Evolutionary conservation across 1,139 yeast species (phyloP).

Genomic region (Geotrichum candidum): DNA sequence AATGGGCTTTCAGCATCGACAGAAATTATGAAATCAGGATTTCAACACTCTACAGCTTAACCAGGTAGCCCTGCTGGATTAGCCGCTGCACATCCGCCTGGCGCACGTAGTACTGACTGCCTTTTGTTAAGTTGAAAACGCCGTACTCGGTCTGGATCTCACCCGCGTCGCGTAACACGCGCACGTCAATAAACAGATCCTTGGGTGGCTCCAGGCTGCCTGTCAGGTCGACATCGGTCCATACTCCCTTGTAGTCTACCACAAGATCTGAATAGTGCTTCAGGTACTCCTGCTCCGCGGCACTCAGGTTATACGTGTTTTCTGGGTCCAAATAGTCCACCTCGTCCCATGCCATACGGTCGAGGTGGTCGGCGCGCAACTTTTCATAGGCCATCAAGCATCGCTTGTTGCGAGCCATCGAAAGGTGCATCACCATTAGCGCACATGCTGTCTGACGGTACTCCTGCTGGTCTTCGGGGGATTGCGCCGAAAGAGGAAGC

Average conservation of each 20-base stretch:
- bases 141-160: conserved; percentile 98
- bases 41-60: conserved; percentile 46
- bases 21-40: not conserved
- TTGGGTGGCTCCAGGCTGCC: conserved; percentile 87
- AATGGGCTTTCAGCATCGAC: not conserved
- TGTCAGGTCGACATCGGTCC: conserved; percentile 80
- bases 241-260: conserved; percentile 68
- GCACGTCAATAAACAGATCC: conserved; percentile 85
- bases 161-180: conserved; percentile 91
- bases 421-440: conserved; percentile 70
- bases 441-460: conserved; percentile 50
- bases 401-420: conserved; percentile 82
- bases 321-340: conserved; percentile 33
- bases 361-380: conserved; percentile 61
- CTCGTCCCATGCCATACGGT: conserved; percentile 66
- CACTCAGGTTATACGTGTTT: conserved; percentile 51
- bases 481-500: conserved; percentile 27
- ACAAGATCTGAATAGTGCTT: conserved; percentile 65
- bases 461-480: conserved; percentile 40
- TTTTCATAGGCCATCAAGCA: conserved; percentile 80
- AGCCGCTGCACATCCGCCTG: conserved; percentile 90
- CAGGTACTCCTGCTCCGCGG: conserved; percentile 74
- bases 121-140: conserved; percentile 88
- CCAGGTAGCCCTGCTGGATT: conserved; percentile 90
- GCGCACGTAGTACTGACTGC: conserved; percentile 89